Base-by-base conservation (phyloP, 257 asterid genomes). In the Jasminum sambac region DNA sequence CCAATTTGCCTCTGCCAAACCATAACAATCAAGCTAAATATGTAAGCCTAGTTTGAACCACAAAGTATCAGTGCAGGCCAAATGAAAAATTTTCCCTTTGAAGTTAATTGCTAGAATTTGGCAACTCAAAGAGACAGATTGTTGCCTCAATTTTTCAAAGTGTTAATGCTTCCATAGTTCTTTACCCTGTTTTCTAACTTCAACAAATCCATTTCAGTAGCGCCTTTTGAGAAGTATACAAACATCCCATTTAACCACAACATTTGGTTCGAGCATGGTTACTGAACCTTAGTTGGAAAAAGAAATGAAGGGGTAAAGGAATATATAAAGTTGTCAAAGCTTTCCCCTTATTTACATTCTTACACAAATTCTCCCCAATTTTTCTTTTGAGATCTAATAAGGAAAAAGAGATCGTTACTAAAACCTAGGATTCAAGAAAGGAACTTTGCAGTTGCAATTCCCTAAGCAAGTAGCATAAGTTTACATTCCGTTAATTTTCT, bases 1-100 rank as follows among this genome's bases (percentile, higher is more conserved):
- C 59, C 59, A 48, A 11, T 48, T 48, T 48, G 59, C 59, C 24
- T 17, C 59, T 17, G n/a, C 59, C 59, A 48, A 48, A 48, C 58
- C 6, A n/a, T n/a, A n/a, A 46, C 23, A 4, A 16, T 46, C 57
- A 6, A 16, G 57, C 57, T 46, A 17, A 44, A 46, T 46, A 19
- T n/a, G 21, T n/a, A 46, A 13, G 17, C 57, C 57, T 46, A 30
- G 36, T 30, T 30, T 30, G 36, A 30, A 30, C 4, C 36, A 30
- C 36, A 30, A 30, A 30, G 1, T 30, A 30, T 30, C 36, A 30
- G 4, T 30, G 4, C 36, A 30, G 36, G 36, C 36, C 1, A 30
- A 1, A 30, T 30, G 2, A 30, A 30, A 30, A 30, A 30, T 1
- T 30, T 30, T 30, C 36, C 36, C n/a, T n/a, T 30, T 30, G 36